Conservation (phyloP, 257 asterid species). For the Fraxinus anomala region DNA sequence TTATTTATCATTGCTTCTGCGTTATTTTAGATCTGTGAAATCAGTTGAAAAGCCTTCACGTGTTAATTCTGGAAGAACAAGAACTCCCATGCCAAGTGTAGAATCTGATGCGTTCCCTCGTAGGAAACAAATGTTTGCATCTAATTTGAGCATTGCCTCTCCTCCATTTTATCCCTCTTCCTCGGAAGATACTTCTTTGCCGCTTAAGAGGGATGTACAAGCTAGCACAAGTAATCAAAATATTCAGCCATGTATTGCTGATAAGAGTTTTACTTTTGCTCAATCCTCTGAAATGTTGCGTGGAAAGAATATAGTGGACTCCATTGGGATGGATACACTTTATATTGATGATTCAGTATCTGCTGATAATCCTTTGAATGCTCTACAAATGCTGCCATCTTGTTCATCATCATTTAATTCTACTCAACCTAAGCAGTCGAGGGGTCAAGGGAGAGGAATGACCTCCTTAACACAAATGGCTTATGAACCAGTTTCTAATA, state of each 20-base stretch:
- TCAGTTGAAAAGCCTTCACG: conserved; percentile 51
- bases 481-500: conserved; percentile 60
- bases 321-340: conserved; percentile 58
- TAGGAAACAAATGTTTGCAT: conserved; percentile 60
- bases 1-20: conserved; percentile 13
- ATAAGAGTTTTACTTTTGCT: conserved; percentile 39
- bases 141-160: conserved; percentile 85
- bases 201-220: conserved; percentile 57
- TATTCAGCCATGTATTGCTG: conserved; percentile 47
- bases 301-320: conserved; percentile 65
- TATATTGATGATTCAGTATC: conserved; percentile 55
- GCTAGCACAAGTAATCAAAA: conserved; percentile 41
- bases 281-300: conserved; percentile 43
- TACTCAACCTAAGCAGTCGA: conserved; percentile 43
- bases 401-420: conserved; percentile 46
- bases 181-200: conserved; percentile 47
- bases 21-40: conserved; percentile 56
- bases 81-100: conserved; percentile 46
- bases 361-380: conserved; percentile 53
- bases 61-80: conserved; percentile 46
- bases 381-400: conserved; percentile 45
- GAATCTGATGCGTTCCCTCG: conserved; percentile 47
- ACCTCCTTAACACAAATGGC: conserved; percentile 52
- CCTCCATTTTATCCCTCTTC: conserved; percentile 98
- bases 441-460: conserved; percentile 81